Evolutionary conservation across 192 early-diverging fungal species (phyloP).

Genomic region (Backusella psychrophila): DNA sequence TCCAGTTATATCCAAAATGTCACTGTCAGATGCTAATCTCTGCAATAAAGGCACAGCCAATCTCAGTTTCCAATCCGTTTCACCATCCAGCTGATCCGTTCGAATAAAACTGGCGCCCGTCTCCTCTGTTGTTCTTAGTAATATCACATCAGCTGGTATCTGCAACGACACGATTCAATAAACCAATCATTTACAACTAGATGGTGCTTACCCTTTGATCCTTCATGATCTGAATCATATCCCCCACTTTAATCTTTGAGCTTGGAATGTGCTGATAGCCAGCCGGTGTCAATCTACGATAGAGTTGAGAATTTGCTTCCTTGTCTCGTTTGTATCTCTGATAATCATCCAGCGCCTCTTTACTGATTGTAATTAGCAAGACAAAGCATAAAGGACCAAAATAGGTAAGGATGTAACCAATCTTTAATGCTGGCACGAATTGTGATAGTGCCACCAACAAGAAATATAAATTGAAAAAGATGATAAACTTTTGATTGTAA

Average conservation of each 20-base stretch:
- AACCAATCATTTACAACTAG: neutral
- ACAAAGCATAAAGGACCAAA: slow-evolving; percentile 94
- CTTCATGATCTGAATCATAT: slow-evolving; percentile 81
- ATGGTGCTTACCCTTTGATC: slow-evolving; percentile 67
- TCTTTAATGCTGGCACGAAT: slow-evolving; percentile 84
- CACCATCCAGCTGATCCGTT: slow-evolving; percentile 96
- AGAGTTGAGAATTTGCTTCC: slow-evolving; percentile 90
- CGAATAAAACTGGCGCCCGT: slow-evolving; percentile 94
- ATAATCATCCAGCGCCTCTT: slow-evolving; percentile 91
- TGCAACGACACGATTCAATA: slow-evolving; percentile 8
- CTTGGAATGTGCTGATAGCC: slow-evolving; percentile 70
- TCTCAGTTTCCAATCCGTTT: slow-evolving; percentile 96
- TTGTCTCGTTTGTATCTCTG: slow-evolving; percentile 76
- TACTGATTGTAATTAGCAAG: slow-evolving; percentile 85
- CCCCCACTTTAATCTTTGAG: slow-evolving; percentile 85
- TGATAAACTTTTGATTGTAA: slow-evolving; percentile 68
- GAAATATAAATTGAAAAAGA: slow-evolving; percentile 96
- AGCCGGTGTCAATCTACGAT: slow-evolving; percentile 59
- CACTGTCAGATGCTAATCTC: slow-evolving; percentile 58
- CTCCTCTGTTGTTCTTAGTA: slow-evolving; percentile 81
- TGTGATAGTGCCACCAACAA: slow-evolving; percentile 91
- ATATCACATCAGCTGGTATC: slow-evolving; percentile 89
- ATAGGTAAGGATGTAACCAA: slow-evolving; percentile 87
- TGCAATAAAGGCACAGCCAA: slow-evolving; percentile 85
- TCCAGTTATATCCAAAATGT: slow-evolving; percentile 61